Base-by-base conservation (phyloP, 2,329 filamentous ascomycete species). In the Cordyceps fumosorosea region DNA sequence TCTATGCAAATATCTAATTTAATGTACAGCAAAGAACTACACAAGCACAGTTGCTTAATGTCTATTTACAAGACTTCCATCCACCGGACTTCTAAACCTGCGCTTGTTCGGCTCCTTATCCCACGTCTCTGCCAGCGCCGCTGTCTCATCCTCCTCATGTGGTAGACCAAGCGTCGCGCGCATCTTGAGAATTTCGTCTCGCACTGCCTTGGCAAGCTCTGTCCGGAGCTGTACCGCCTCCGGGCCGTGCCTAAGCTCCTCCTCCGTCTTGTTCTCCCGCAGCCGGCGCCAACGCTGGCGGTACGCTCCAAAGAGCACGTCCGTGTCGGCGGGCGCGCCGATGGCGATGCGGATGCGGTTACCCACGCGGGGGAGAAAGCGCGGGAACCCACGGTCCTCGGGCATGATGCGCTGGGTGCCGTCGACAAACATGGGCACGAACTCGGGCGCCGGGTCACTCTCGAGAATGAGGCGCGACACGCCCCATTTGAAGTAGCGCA, bases 401-500 rank as follows among this genome's bases (percentile, higher is more conserved):
- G 90, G 84, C 93, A 98, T 97, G 67, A 96, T 81, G 63, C 89
- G 77, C 71, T 97, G 89, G 18, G 90, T 89, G 32, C 95, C 95
- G 69, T 97, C 91, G 56, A 98, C 88, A 80, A 96, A 99, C 76
- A 99, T 93, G 50, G 95, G 92, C 42, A 99, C 84, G 22, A 99
- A 84, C 67, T 96, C 90, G 0, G 95, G 95, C 65, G 90, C 87
- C 3, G 91, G 91, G 55, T 93, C 89, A 53, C 89, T 85, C 75
- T 99, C 95, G 53, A 99, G 84, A 63, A 99, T 95, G 63, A 98
- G 81, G 2, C 95, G 86, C 7, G 93, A 91, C 1, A 98, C 82
- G 1, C 95, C 95, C 95, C 95, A 99, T 78, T 96, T 97, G 84
- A 98, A 98, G 77, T 99, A 99, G 34, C 95, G 89, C 81, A 98